phyloP scores from a whole-genome alignment of 1,139 yeast species.

The Nadsonia starkeyi-henricii region DNA sequence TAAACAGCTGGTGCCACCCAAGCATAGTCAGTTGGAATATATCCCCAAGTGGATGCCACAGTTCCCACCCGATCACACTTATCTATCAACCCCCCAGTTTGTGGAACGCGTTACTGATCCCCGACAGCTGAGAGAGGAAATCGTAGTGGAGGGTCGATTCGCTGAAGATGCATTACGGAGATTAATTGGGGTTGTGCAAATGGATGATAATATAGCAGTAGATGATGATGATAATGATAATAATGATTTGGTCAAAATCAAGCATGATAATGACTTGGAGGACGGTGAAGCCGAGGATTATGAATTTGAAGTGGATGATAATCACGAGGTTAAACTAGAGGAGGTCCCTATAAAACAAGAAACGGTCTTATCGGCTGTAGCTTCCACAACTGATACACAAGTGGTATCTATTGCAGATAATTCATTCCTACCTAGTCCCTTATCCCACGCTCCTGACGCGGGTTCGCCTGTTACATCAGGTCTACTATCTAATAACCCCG shows the following conservation, averaged over 20 bases:
- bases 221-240: neutral
- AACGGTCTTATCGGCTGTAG: too few species aligned
- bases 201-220: neutral
- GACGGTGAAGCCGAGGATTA: neutral
- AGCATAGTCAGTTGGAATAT: neutral
- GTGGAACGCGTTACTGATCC: neutral
- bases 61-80: neutral
- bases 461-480: too few species aligned
- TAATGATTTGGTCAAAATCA: neutral
- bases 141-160: neutral
- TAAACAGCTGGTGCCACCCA: neutral
- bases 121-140: neutral
- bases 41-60: neutral
- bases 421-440: too few species aligned
- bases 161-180: neutral
- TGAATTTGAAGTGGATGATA: neutral
- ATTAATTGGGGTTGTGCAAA: neutral
- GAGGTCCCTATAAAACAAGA: neutral
- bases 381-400: too few species aligned
- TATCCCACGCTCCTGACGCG: too few species aligned
- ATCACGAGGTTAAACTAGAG: neutral
- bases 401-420: too few species aligned
- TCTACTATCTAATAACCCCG: too few species aligned
- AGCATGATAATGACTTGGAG: neutral
- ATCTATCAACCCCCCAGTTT: neutral